phyloP scores from a whole-genome alignment of 129 eudicot species.

The Chrysanthemum seticuspe region DNA sequence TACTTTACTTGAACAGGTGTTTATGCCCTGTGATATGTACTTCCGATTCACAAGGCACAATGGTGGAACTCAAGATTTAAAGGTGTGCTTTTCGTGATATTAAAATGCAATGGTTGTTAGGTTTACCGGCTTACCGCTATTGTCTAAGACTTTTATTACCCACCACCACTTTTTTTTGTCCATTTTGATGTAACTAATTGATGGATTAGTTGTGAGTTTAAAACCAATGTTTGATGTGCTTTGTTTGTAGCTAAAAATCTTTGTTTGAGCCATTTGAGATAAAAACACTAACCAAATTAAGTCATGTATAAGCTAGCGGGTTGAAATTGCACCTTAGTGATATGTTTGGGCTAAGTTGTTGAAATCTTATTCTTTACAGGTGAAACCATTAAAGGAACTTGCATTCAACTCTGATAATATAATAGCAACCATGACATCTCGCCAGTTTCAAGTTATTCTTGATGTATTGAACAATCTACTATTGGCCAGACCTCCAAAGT shows the following conservation, averaged over 20 bases:
- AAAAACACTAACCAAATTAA: no score
- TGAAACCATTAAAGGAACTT: constrained; percentile 95
- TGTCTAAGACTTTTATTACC: no score
- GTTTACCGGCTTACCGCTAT: neutral
- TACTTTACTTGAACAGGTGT: constrained; percentile 90
- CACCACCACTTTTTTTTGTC: no score
- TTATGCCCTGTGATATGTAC: constrained; percentile 97
- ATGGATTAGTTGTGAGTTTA: no score
- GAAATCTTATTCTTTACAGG: constrained; percentile 46
- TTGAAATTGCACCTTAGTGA: neutral
- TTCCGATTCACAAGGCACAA: constrained; percentile 80
- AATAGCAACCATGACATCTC: constrained; percentile 89
- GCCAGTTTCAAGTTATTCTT: constrained; percentile 88
- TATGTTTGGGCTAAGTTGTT: neutral
- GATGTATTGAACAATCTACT: constrained; percentile 88
- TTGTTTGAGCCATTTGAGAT: no score
- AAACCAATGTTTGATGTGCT: no score
- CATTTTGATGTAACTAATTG: no score
- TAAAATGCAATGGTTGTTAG: neutral
- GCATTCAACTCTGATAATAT: constrained; percentile 78
- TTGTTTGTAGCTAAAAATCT: no score
- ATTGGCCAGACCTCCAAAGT: constrained; percentile 84
- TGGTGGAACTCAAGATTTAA: constrained; percentile 77
- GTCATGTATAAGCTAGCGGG: no score
- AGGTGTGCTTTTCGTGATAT: constrained; percentile 44